These are phyloP conservation scores for Ceratopteris richardii DNA, from an alignment of 75 land plant species.

Conservation along the genomic window DNA sequence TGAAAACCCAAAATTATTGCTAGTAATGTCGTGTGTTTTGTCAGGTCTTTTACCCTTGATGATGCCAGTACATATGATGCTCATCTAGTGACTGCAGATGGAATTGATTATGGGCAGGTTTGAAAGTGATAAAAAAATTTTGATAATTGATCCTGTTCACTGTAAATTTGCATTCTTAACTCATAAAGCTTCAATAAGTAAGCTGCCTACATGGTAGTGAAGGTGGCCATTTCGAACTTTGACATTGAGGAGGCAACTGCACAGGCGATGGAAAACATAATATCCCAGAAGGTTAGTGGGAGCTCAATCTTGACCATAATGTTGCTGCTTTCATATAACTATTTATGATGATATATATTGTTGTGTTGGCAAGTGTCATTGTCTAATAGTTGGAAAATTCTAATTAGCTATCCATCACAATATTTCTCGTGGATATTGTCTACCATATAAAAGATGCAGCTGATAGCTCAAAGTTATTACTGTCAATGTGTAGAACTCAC, in stretches of 20 bases:
- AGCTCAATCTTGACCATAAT: not conserved
- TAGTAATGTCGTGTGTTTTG: too few species aligned
- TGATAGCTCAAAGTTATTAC: too few species aligned
- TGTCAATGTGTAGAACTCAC: too few species aligned
- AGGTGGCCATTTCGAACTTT: slow-evolving; percentile 72
- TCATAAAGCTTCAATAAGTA: slow-evolving; percentile 9
- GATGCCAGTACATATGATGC: slow-evolving; percentile 23
- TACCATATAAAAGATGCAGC: too few species aligned
- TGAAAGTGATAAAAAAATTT: not conserved
- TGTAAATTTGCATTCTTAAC: not conserved
- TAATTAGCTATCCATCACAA: too few species aligned
- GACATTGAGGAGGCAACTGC: slow-evolving; percentile 96
- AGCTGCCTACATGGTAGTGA: slow-evolving; percentile 22
- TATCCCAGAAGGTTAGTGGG: slow-evolving; percentile 52
- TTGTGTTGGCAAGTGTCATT: not conserved
- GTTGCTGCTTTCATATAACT: slow-evolving; percentile 4
- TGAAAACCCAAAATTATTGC: too few species aligned
- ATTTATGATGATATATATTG: slow-evolving; percentile 1
- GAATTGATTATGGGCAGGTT: slow-evolving; percentile 4
- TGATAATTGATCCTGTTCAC: too few species aligned
- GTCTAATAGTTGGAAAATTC: too few species aligned
- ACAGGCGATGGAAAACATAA: slow-evolving; percentile 61
- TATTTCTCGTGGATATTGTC: too few species aligned
- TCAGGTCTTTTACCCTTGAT: slow-evolving; percentile 52
- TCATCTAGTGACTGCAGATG: not conserved